Conservation (phyloP, 495 filamentous ascomycete species). For the Tuber brumale region DNA sequence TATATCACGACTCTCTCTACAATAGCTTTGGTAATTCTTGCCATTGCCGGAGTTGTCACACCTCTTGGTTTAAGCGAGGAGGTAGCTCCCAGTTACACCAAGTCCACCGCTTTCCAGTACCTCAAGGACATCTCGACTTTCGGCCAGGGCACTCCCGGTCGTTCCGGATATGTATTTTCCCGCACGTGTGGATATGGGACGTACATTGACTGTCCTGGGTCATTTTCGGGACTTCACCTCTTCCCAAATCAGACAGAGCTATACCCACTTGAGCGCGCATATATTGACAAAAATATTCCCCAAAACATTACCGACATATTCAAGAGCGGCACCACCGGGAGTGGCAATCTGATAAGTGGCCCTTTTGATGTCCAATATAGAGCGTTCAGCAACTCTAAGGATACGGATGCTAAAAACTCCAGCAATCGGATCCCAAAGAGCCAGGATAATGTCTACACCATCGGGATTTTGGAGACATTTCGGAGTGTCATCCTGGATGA, state of each 20-base stretch:
- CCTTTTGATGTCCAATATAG: too few relatives aligned
- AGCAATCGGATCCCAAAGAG: constrained; percentile 8
- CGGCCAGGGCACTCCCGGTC: constrained; percentile 23
- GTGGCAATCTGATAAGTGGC: too few relatives aligned
- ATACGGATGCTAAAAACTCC: neutral
- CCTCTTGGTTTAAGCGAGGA: constrained; percentile 38
- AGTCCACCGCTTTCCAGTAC: constrained; percentile 29
- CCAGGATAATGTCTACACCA: constrained; percentile 22
- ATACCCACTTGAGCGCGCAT: too few relatives aligned
- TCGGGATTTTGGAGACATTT: neutral
- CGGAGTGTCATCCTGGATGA: constrained; percentile 41
- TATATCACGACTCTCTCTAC: neutral
- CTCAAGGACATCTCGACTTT: constrained; percentile 23
- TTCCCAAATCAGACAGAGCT: too few relatives aligned
- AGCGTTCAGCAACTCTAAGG: too few relatives aligned
- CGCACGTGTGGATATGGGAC: constrained; percentile 18
- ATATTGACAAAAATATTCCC: too few relatives aligned
- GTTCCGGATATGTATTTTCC: constrained; percentile 6
- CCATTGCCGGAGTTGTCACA: too few relatives aligned
- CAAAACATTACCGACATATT: too few relatives aligned
- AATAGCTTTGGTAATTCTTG: constrained; percentile 17
- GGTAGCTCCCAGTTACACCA: constrained; percentile 10
- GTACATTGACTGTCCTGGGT: too few relatives aligned
- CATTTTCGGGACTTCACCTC: too few relatives aligned
- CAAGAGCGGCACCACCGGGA: too few relatives aligned